These are phyloP conservation scores for Penicillium subrubescens DNA, from an alignment of 495 filamentous ascomycete genomes.

Conservation along the genomic window DNA sequence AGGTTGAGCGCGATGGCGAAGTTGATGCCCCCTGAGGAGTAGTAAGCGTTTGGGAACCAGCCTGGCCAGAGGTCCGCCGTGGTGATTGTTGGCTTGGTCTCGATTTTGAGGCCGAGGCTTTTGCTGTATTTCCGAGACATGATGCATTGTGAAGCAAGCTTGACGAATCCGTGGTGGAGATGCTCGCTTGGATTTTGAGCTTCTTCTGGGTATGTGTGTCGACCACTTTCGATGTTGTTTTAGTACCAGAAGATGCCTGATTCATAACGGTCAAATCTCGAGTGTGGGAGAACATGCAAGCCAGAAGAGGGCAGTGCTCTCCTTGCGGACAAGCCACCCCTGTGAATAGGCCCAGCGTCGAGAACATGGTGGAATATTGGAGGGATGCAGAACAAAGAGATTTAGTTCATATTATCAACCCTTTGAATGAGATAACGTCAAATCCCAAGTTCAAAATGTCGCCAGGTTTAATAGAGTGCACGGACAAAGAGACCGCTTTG, in stretches of 20 bases:
- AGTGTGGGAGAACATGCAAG: conserved; percentile 62
- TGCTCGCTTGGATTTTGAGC: conserved; percentile 1
- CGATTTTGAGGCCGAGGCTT: neutral
- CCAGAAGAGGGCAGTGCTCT: conserved; percentile 54
- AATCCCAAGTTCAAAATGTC: neutral
- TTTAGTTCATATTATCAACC: neutral
- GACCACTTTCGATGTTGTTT: neutral
- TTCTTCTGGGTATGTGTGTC: conserved; percentile 10
- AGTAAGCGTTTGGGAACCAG: conserved; percentile 20
- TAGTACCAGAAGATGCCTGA: neutral
- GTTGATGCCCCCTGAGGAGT: conserved; percentile 40
- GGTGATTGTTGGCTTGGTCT: neutral
- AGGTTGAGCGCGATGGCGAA: conserved; percentile 35
- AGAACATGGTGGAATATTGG: conserved; percentile 57
- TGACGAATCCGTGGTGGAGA: neutral
- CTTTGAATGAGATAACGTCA: neutral
- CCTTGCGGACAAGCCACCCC: conserved; percentile 65
- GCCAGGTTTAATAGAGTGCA: neutral
- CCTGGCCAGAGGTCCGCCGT: neutral
- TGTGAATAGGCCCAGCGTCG: conserved; percentile 64
- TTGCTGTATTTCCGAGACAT: neutral
- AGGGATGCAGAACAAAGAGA: conserved; percentile 21
- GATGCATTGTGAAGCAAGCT: neutral
- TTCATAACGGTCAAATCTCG: neutral
- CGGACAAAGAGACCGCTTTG: neutral